phyloP scores from a whole-genome alignment of 78 protist species.

The Dictyostelium firmibasis region DNA sequence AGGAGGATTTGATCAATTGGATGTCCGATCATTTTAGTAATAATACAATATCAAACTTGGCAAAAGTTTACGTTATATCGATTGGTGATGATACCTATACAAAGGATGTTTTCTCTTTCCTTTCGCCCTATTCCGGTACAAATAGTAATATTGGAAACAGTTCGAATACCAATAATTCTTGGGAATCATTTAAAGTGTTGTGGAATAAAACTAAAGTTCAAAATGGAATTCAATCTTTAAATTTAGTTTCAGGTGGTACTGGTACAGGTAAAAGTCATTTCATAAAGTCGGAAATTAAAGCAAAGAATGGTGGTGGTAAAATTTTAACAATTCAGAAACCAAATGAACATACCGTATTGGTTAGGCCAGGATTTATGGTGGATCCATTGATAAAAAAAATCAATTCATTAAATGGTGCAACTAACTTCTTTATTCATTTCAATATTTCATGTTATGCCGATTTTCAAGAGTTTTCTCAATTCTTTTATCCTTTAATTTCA shows the following conservation, averaged over 20 bases:
- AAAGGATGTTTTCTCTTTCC: constrained; percentile 4
- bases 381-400: neutral
- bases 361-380: neutral
- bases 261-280: constrained; percentile 52
- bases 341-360: neutral
- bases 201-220: neutral
- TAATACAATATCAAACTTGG: neutral
- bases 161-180: neutral
- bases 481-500: constrained; percentile 49
- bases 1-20: constrained; percentile 18
- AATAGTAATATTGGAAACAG: neutral
- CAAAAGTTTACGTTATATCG: constrained; percentile 24
- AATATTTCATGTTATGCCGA: constrained; percentile 42
- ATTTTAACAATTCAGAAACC: neutral
- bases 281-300: neutral
- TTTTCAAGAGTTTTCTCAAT: constrained; percentile 27
- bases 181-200: neutral
- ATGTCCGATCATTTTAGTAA: constrained; percentile 22
- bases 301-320: neutral
- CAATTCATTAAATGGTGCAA: neutral
- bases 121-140: neutral
- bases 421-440: constrained; percentile 2
- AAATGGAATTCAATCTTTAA: neutral
- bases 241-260: constrained; percentile 13
- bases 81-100: neutral